Base-by-base conservation (phyloP, 306 rosid genomes). In the Datisca glomerata region DNA sequence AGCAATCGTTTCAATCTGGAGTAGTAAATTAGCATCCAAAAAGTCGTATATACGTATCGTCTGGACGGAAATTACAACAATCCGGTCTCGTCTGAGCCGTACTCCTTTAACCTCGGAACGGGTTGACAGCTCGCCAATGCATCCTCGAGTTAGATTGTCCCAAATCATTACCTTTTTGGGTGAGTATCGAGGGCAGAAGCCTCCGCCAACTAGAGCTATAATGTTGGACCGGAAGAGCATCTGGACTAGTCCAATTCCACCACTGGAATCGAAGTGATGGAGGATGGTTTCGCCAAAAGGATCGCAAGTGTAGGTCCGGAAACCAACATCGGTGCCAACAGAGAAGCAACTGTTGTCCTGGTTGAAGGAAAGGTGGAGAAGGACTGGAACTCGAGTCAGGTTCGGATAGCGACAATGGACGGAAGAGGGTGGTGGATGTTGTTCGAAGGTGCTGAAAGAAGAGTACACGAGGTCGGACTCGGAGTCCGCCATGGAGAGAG, bases 81-180 rank as follows among this genome's bases (percentile, higher is more conserved):
- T 67, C 12, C 71, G 59, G 50, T 80, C 93, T 13, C 76, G 33
- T 4, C 78, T 61, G 51, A 85, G 85, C 7, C 73, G 64, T 42
- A 85, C 73, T 1, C 76, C 67, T 33, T 70, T 75, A 4, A 85
- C 93, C 21, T 80, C 76, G 1, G 96, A 69, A 1, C 96, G 71
- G 44, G 77, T 80, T 1, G 89, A 67, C 2, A 85, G 77, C 59
- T 77, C 89, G 23, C 76, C 76, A 40, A 74, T 69, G 55, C 84
- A 85, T n/a, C 13, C 81, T 65, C 0, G 79, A 66, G 46, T 66
- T 62, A 40, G 68, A 66, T 45, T 80, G 61, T 85, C 85, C 95
- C 95, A 85, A 15, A 85, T 70, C 81, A 80, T 85, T 24, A 85
- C 93, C 65, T 80, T 80, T 51, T 74, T 71, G 1, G 57, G 23